Base-by-base conservation (phyloP, 345 rosid genomes). In the Salix koriyanagi region DNA sequence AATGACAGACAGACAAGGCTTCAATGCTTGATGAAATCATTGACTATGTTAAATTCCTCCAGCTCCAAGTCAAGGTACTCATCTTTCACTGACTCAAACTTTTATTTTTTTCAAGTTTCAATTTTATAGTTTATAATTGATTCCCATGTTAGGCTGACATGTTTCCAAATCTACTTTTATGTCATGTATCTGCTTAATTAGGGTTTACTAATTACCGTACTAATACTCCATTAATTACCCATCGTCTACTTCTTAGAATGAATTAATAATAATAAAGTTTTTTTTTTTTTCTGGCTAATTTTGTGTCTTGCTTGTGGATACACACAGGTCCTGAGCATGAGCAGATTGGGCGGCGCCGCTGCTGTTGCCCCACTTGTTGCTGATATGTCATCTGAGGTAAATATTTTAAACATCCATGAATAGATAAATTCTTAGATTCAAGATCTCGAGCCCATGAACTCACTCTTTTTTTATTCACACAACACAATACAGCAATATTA, bases 1-100 rank as follows among this genome's bases (percentile, higher is more conserved):
- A 86, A 82, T 86, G 87, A 86, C 92, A 96, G 99, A 90, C 99
- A 42, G 99, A 96, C 86, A 96, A 93, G 82, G 99, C 99, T 80
- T 93, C 99, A 39, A 96, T 93, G 99, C 91, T 96, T 7, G 98
- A 96, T 81, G 99, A 96, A 93, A 96, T 96, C 83, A 91, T 96
- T 81, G 99, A 96, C 81, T 96, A 96, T 81, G 99, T 96, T 73
- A 93, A 94, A 77, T 96, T 96, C 89, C 94, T 96, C 73, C 99
- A 93, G 91, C 98, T 96, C 71, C 99, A 96, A 93, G 98, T 96
- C 89, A 96, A 93, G 91, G 99, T 96, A 77, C 71, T 23, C 7
- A 18, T 54, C 14, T 41, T 3, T 21, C 3, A 12, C 41, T 41
- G 14, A 28, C 18, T 34, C 1, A 15, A 28, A 21, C 14, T 67